phyloP scores from a whole-genome alignment of 495 filamentous ascomycete species.

The Talaromyces adpressus region DNA sequence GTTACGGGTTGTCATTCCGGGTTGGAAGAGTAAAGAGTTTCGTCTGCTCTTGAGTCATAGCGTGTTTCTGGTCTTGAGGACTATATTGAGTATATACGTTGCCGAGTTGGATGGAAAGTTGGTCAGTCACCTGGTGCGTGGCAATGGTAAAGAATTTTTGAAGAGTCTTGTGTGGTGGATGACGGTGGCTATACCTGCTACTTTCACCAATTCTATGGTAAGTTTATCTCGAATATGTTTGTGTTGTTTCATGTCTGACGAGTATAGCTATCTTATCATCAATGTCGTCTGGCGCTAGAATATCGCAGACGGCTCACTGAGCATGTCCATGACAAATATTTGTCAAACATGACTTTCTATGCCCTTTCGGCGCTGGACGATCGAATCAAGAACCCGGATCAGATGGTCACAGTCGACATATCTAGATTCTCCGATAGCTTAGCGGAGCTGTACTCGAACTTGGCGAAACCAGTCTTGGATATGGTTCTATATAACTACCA shows the following conservation, averaged over 20 bases:
- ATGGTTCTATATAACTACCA: slow-evolving; percentile 96
- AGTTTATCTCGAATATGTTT: slow-evolving; percentile 21
- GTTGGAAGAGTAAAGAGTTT: slow-evolving; percentile 83
- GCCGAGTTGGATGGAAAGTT: slow-evolving; percentile 91
- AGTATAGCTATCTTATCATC: slow-evolving; percentile 83
- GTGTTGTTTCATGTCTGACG: neutral
- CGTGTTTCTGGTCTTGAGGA: slow-evolving; percentile 79
- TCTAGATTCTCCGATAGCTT: slow-evolving; percentile 92
- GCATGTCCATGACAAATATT: slow-evolving; percentile 87
- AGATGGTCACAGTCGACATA: slow-evolving; percentile 94
- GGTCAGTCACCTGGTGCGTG: slow-evolving; percentile 84
- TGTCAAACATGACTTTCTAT: slow-evolving; percentile 96
- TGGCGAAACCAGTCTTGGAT: slow-evolving; percentile 92
- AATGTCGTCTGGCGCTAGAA: slow-evolving; percentile 85
- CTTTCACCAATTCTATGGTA: slow-evolving; percentile 98
- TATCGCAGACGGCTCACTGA: slow-evolving; percentile 89
- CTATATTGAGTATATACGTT: slow-evolving; percentile 88
- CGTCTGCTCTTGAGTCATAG: slow-evolving; percentile 79
- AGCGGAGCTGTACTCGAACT: slow-evolving; percentile 90
- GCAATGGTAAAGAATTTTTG: slow-evolving; percentile 86
- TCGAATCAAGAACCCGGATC: slow-evolving; percentile 97
- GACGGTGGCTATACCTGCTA: slow-evolving; percentile 93
- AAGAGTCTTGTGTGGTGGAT: slow-evolving; percentile 95
- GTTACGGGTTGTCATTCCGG: slow-evolving; percentile 80
- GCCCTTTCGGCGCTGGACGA: slow-evolving; percentile 92